Conservation (phyloP, 2,329 filamentous ascomycete species). For the Amylocarpus encephaloides region DNA sequence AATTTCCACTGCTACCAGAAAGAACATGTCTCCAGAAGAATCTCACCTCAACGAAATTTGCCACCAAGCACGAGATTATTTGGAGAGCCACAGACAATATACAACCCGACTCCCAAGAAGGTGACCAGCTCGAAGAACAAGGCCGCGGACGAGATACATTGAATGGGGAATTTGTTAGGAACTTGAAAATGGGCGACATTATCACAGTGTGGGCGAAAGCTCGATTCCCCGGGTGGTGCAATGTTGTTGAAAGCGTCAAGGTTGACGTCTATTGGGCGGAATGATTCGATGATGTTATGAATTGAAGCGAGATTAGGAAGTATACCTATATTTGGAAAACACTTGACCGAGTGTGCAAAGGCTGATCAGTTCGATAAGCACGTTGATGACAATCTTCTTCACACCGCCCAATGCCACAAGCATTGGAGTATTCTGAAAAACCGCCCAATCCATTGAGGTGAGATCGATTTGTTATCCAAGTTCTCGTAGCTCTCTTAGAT, state of each 20-base stretch:
- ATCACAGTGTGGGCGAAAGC: constrained; percentile 56
- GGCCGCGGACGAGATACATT: constrained; percentile 47
- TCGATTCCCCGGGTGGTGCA: constrained; percentile 49
- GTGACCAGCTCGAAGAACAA: constrained; percentile 28
- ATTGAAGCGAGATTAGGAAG: neutral
- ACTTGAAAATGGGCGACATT: constrained; percentile 52
- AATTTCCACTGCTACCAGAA: constrained; percentile 36
- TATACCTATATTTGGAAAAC: neutral
- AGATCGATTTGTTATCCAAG: no score
- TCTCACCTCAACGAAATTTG: constrained; percentile 34
- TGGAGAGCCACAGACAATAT: constrained; percentile 49
- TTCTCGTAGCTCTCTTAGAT: no score
- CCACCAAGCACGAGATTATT: constrained; percentile 41
- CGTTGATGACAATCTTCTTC: no score
- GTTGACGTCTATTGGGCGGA: constrained; percentile 54
- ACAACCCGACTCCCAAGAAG: constrained; percentile 38
- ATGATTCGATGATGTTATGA: neutral
- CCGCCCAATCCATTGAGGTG: no score
- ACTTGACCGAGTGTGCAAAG: neutral
- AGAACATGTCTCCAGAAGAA: constrained; percentile 41
- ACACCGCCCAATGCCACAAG: no score
- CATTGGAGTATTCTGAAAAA: no score
- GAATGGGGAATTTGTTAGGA: constrained; percentile 50
- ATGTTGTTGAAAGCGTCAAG: constrained; percentile 42
- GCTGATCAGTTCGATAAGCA: neutral